Evolutionary conservation across 2,329 filamentous ascomycete species (phyloP), one percentile per base, ranked within the genome.

Genomic region (Helotiales sp.): DNA sequence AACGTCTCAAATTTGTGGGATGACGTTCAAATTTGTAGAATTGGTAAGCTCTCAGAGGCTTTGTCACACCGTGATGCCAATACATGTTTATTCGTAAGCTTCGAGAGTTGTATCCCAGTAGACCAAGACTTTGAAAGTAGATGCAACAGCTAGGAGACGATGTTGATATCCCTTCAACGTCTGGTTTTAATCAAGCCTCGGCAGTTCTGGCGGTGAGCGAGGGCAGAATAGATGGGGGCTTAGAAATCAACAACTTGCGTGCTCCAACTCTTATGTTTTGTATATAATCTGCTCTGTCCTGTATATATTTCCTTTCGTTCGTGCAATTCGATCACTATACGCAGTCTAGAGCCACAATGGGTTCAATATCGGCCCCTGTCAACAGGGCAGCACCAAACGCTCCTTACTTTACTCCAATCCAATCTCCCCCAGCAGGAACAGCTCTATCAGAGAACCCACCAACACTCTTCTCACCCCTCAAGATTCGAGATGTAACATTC

Each of bases 401-500:
- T 25, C 61, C 70, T 13, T 72, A 63, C 59, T 72, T 65, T 56
- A 72, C 70, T 15, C 70, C 70, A 8, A 46, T 55, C 4, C 70
- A 73, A 61, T 51, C 52, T 2, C 65, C 67, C 4, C 63, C 67
- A 30, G 67, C 63, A 12, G 71, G 70, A 36, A 65, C 70, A 19
- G 68, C 70, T 17, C 52, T 70, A 4, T 60, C 56, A 5, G 33
- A 52, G 9, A 62, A 67, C 50, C 65, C 70, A 4, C 71, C 71
- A 38, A 70, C 67, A 3, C 66, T 80, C 25, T 80, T 80, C 67
- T 72, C 71, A 0, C 77, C 78, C 3, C 65, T 81, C 36, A 76
- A 70, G 47, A 74, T 80, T 51, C 72, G 77, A 34, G 71, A 72
- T 48, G 65, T 78, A 30, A 74, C 71, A 5, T 71, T 80, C 47